Evolutionary conservation across 2,329 filamentous ascomycete genomes (phyloP).

Genomic region (Arachnomyces sp.): DNA sequence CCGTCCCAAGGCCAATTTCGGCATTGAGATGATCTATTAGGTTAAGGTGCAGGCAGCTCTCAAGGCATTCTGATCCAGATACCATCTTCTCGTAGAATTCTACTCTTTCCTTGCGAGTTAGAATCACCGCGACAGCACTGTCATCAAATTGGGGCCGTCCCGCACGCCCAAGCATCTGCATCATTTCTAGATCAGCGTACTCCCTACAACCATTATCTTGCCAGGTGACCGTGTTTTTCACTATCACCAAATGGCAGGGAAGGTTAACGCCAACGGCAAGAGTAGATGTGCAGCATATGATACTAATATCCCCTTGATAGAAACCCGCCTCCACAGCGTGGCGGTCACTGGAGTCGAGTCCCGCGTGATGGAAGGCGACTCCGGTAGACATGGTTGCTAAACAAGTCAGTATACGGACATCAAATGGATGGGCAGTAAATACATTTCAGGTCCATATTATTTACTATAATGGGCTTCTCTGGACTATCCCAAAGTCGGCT

Average conservation of each 20-base stretch:
- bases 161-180: constrained; percentile 84
- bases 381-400: constrained; percentile 47
- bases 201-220: constrained; percentile 56
- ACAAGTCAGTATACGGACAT: constrained; percentile 5
- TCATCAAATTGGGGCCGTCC: constrained; percentile 77
- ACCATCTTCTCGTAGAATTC: constrained; percentile 65
- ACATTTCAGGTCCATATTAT: constrained; percentile 55
- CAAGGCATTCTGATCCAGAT: constrained; percentile 63
- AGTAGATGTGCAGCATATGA: constrained; percentile 84
- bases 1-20: constrained; percentile 69
- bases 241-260: constrained; percentile 72
- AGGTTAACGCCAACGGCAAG: constrained; percentile 77
- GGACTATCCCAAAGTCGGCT: constrained; percentile 60
- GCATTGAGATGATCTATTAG: constrained; percentile 79
- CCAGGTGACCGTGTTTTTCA: constrained; percentile 70
- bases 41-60: constrained; percentile 72
- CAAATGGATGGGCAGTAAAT: constrained; percentile 24
- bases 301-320: constrained; percentile 61
- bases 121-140: constrained; percentile 68
- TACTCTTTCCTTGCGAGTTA: constrained; percentile 62
- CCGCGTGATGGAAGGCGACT: constrained; percentile 78
- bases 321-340: constrained; percentile 60
- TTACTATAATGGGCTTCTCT: constrained; percentile 42
- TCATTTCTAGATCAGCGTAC: constrained; percentile 74
- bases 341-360: constrained; percentile 59